Evolutionary conservation across 371 early-diverging fungal species (phyloP).

Genomic region (Rhizopus stolonifer): DNA sequence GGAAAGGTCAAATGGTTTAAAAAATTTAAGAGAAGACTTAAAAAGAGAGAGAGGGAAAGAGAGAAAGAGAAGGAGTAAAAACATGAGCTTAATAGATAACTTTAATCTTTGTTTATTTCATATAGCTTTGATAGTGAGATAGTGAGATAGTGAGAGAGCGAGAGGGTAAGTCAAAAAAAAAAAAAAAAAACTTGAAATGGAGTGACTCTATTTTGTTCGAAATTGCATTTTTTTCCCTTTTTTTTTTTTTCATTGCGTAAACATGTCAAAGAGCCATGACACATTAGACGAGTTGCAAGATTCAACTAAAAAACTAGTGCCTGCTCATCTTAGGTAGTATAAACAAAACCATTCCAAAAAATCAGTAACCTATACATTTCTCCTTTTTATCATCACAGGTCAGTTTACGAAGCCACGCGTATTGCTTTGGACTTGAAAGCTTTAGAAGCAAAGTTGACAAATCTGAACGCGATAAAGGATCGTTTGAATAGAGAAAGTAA

Average conservation of each 20-base stretch:
- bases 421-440: constrained; percentile 5
- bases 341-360: too few relatives aligned
- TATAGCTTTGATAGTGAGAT: too few relatives aligned
- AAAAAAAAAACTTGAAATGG: constrained; percentile 1
- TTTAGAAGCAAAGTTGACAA: constrained; percentile 2
- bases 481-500: not conserved
- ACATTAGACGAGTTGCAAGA: not conserved
- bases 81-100: too few relatives aligned
- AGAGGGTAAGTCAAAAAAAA: too few relatives aligned
- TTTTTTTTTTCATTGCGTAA: not conserved
- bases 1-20: too few relatives aligned
- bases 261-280: not conserved
- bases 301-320: not conserved
- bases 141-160: too few relatives aligned
- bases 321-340: not conserved
- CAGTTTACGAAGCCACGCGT: constrained; percentile 11
- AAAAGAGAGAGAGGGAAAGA: too few relatives aligned
- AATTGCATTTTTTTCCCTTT: not conserved
- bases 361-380: too few relatives aligned
- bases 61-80: too few relatives aligned
- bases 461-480: not conserved
- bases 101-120: too few relatives aligned
- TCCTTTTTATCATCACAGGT: constrained; percentile 1
- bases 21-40: too few relatives aligned
- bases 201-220: too few relatives aligned